phyloP scores from a whole-genome alignment of 169 alveolate genomes.

The Plasmodium billcollinsi region DNA sequence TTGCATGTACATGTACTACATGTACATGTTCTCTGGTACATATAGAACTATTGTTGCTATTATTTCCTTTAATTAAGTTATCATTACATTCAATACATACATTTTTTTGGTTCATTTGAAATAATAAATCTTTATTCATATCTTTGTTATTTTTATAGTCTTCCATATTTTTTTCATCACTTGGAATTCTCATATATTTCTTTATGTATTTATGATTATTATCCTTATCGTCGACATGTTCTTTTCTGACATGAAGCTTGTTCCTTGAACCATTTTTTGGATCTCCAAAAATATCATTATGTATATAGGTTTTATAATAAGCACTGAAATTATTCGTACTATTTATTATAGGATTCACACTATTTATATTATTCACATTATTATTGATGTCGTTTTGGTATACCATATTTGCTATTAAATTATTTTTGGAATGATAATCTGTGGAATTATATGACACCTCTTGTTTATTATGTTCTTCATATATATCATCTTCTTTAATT shows the following conservation, averaged over 20 bases:
- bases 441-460: not conserved
- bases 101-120: not conserved
- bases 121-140: not conserved
- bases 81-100: not conserved
- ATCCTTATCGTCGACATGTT: too few relatives aligned
- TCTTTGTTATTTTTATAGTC: not conserved
- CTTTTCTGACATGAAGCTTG: too few relatives aligned
- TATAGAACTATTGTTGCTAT: slow-evolving; percentile 5
- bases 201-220: too few relatives aligned
- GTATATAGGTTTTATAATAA: too few relatives aligned
- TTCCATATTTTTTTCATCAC: too few relatives aligned
- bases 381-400: not conserved
- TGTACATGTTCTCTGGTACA: not conserved
- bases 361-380: not conserved
- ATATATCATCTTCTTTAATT: not conserved
- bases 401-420: not conserved
- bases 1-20: not conserved
- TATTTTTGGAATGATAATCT: too few relatives aligned
- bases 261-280: too few relatives aligned
- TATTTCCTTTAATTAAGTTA: slow-evolving; percentile 5
- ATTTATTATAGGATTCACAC: too few relatives aligned
- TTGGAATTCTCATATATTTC: too few relatives aligned
- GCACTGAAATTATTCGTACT: too few relatives aligned
- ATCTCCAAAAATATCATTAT: too few relatives aligned
- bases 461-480: not conserved